phyloP scores from a whole-genome alignment of 2,329 filamentous ascomycete species.

The Drechslera avenae region DNA sequence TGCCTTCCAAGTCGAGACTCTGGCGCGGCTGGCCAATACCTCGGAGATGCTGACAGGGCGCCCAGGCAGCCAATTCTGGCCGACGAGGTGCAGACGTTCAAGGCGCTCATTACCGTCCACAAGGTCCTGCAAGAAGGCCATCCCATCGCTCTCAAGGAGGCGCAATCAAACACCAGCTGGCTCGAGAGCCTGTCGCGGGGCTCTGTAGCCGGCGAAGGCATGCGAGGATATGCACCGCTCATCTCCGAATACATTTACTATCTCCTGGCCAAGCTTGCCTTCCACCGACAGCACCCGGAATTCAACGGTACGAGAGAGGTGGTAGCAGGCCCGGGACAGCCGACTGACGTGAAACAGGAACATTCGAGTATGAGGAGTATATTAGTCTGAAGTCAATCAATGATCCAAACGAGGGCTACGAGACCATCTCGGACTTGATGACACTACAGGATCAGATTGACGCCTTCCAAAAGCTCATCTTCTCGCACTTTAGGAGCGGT shows the following conservation, averaged over 20 bases:
- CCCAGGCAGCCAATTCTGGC: conserved; percentile 91
- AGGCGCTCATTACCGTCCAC: conserved; percentile 94
- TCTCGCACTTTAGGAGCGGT: conserved; percentile 90
- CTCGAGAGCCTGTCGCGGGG: conserved; percentile 89
- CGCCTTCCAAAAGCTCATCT: conserved; percentile 97
- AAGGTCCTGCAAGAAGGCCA: conserved; percentile 98
- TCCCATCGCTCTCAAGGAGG: conserved; percentile 83
- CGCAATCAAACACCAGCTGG: conserved; percentile 86
- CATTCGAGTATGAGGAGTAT: conserved; percentile 99
- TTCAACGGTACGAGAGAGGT: conserved; percentile 74
- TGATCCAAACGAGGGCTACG: conserved; percentile 95
- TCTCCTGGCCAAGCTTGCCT: conserved; percentile 90
- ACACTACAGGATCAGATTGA: conserved; percentile 97
- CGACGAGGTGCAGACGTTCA: conserved; percentile 98
- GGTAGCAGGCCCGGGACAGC: background rate
- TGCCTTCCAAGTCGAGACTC: conserved; percentile 1
- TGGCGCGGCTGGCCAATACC: background rate
- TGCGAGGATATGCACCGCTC: conserved; percentile 85
- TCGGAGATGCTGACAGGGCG: conserved; percentile 18
- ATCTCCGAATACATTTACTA: conserved; percentile 98
- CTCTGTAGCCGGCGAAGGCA: conserved; percentile 74
- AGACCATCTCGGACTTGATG: conserved; percentile 97
- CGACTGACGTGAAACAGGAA: conserved; percentile 54
- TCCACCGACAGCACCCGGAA: conserved; percentile 94
- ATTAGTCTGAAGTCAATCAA: conserved; percentile 98